These are phyloP conservation scores for Scleromitrula shiraiana DNA, from an alignment of 2,329 filamentous ascomycete species.

Conservation along the genomic window DNA sequence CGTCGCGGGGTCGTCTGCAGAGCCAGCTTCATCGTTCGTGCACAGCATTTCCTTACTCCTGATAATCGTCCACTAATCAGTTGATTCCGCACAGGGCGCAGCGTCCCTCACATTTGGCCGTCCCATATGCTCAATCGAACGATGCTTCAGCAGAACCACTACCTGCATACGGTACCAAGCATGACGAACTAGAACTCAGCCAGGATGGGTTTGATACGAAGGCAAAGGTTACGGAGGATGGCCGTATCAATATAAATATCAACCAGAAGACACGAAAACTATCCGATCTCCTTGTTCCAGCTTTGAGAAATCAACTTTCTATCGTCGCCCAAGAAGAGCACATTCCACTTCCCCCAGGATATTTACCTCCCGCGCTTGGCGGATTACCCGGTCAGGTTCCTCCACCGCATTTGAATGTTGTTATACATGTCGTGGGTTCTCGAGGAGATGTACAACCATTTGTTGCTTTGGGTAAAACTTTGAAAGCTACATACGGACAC, in stretches of 20 bases:
- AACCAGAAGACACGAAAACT: constrained; percentile 60
- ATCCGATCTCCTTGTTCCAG: constrained; percentile 58
- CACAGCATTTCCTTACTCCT: not conserved
- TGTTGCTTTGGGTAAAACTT: constrained; percentile 56
- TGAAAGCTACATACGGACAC: constrained; percentile 60
- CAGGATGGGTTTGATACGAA: constrained; percentile 56
- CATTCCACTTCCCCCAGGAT: constrained; percentile 52
- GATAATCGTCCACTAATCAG: not conserved
- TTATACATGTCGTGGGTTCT: constrained; percentile 68
- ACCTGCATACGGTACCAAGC: constrained; percentile 51
- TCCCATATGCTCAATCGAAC: constrained; percentile 16
- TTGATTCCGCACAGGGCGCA: not conserved
- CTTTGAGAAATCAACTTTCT: constrained; percentile 46
- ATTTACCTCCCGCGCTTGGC: constrained; percentile 66
- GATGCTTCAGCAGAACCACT: constrained; percentile 29
- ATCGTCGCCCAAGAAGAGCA: constrained; percentile 38
- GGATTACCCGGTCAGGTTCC: constrained; percentile 52
- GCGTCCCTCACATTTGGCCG: constrained; percentile 10
- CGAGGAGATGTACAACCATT: constrained; percentile 72
- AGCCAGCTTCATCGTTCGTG: constrained; percentile 3
- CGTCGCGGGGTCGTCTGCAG: not conserved
- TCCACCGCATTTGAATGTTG: constrained; percentile 57
- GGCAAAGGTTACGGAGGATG: constrained; percentile 59
- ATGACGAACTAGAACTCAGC: constrained; percentile 49
- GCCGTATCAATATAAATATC: constrained; percentile 73